Evolutionary conservation across 2,329 filamentous ascomycete genomes (phyloP).

Genomic region (Trichophyton rubrum): DNA sequence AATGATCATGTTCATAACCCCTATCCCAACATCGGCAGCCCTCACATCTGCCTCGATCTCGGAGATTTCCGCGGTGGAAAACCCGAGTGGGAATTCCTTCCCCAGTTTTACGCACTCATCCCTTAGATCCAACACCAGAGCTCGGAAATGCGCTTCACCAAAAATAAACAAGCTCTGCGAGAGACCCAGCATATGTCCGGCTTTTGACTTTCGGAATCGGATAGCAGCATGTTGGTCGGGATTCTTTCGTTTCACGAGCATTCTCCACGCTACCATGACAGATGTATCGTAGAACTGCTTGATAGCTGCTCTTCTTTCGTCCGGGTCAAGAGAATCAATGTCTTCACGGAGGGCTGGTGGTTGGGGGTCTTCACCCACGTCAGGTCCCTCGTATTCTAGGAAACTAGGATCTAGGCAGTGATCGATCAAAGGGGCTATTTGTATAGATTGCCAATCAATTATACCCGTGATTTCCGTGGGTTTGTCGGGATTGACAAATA

Average conservation of each 20-base stretch:
- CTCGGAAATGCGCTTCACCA: conserved; percentile 20
- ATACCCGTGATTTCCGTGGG: conserved; percentile 14
- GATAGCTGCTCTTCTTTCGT: not conserved
- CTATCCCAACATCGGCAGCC: conserved; percentile 4
- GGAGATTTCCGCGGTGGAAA: not conserved
- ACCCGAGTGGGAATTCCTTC: not conserved
- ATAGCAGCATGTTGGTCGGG: conserved; percentile 7
- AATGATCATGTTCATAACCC: conserved; percentile 3
- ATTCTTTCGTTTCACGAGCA: conserved; percentile 10
- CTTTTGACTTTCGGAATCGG: conserved; percentile 9
- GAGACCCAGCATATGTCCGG: conserved; percentile 21
- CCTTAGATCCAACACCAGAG: not conserved
- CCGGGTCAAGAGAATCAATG: not conserved
- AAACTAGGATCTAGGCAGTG: conserved; percentile 14
- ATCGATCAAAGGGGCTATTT: conserved; percentile 16
- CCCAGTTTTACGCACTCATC: not conserved
- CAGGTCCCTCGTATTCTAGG: conserved; percentile 17
- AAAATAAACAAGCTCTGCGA: conserved; percentile 21
- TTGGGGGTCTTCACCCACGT: conserved; percentile 18
- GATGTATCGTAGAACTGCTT: not conserved
- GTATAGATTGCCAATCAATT: conserved; percentile 19
- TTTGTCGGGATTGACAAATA: conserved; percentile 23
- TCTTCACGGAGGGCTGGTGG: not conserved
- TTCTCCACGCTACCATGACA: conserved; percentile 10
- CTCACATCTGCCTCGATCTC: not conserved